Evolutionary conservation across 495 filamentous ascomycete genomes (phyloP), one percentile per base, ranked within the genome.

Genomic region (Neurospora tetrasperma): DNA sequence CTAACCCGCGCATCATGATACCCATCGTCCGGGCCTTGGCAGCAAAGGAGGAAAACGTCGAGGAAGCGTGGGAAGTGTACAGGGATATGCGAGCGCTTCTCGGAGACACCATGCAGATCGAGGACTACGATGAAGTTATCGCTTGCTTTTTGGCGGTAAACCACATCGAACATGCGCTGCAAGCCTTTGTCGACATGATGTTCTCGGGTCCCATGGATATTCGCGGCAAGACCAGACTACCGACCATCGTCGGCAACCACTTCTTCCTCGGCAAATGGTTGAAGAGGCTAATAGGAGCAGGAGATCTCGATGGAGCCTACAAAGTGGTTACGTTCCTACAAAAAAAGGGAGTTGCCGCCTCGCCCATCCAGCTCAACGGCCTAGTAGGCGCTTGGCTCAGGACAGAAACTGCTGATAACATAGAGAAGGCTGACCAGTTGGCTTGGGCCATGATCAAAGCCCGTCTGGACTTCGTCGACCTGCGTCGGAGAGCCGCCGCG

Each of bases 151-250:
- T 95, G 10, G 83, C 86, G 6, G 84, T 86, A 9, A 86, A 87
- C 69, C 80, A 85, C 66, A 81, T 86, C 12, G 88, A 93, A 76
- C 82, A 89, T 42, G 92, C 89, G 1, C 84, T 94, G 71, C 88
- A 89, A 62, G 87, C 90, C 2, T 95, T 95, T 83, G 91, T 90
- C 71, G 92, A 95, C 78, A 93, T 94, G 92, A 93, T 94, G 91
- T 88, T 91, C 54, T 89, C 87, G 0, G 86, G 86, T 2, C 80
- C 85, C 31, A 69, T 86, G 69, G 81, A 86, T 69, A 74, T 84
- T 38, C 76, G 75, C 35, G 80, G 79, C 27, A 78, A 82, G 82
- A 76, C 85, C 76, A 76, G 75, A 48, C 77, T 93, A 23, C 91
- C 92, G 8, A 82, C 86, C 10, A 82, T 81, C 38, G 88, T 92